Evolutionary conservation across 306 rosid genomes (phyloP), one percentile per base, ranked within the genome.

Genomic region (Sicyos edulis): DNA sequence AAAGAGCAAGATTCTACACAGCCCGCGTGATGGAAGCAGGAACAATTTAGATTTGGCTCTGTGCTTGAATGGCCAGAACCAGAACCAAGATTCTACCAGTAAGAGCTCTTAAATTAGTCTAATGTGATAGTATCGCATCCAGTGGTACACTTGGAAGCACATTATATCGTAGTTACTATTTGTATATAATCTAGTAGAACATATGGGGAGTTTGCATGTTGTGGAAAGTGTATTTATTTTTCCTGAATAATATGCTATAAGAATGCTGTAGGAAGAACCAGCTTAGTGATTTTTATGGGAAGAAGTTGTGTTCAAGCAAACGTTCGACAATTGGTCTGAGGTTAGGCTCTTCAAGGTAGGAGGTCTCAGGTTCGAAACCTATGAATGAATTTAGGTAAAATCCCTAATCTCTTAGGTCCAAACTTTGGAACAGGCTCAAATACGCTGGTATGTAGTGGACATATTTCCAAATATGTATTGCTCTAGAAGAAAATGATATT

Each of bases 11-110:
- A 62, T 34, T 40, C 26, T 47, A 34, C 34, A 26, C 57, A 74
- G 61, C 60, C 56, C n/a, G 12, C 47, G 19, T 0, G 62, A 62
- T 51, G 62, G 10, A 50, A 37, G 55, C 42, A 16, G 12, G 40
- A 74, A 54, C 61, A 14, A 17, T 13, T 44, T 74, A 65, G 78
- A 74, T 62, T 63, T 74, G 54, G 78, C 59, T 2, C 34, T 74
- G 78, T 63, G 72, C 72, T 63, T 74, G 61, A 74, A 74, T 20
- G 72, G 62, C 5, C 61, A 52, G 53, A 59, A 42, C 47, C 47
- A 42, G 47, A 42, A 50, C 8, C 57, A 24, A 42, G 77, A 60
- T 11, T 73, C 77, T 16, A 69, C 34, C 0, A 47, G 56, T 24
- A 58, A 24, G 66, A 59, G 55, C 58, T 49, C 50, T n/a, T 32